phyloP scores from a whole-genome alignment of 2,329 filamentous ascomycete species.

The Fusarium sp. region DNA sequence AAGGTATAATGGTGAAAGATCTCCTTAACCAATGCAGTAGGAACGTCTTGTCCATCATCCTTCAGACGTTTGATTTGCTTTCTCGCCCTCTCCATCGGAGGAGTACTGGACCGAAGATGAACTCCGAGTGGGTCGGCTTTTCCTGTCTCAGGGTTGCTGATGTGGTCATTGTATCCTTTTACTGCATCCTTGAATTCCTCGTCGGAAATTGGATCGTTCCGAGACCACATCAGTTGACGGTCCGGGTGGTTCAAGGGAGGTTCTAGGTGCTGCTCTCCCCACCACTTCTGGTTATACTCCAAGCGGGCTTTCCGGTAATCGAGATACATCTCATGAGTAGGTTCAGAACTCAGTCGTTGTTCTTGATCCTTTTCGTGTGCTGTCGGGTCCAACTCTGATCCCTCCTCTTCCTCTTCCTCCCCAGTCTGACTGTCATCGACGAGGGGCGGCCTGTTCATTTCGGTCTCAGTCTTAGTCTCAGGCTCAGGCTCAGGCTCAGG shows the following conservation, averaged over 20 bases:
- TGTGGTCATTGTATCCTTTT: slow-evolving; percentile 2
- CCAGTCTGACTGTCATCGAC: too few species aligned
- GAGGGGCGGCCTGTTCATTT: too few species aligned
- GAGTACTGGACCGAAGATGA: slow-evolving; percentile 33
- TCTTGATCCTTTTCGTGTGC: too few species aligned
- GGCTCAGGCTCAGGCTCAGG: too few species aligned
- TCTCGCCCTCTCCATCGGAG: slow-evolving; percentile 23
- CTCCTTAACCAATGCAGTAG: slow-evolving; percentile 11
- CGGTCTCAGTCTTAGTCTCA: too few species aligned
- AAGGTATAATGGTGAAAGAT: slow-evolving; percentile 17
- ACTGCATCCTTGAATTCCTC: not conserved
- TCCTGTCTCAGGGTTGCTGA: slow-evolving; percentile 1
- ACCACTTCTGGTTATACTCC: slow-evolving; percentile 15
- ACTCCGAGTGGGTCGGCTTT: slow-evolving; percentile 9
- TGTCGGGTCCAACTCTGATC: too few species aligned
- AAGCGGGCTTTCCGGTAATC: not conserved
- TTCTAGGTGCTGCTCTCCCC: slow-evolving; percentile 10
- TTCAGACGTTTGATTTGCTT: slow-evolving; percentile 22
- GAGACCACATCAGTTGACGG: slow-evolving; percentile 22
- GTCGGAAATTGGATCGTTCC: slow-evolving; percentile 16
- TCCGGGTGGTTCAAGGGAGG: slow-evolving; percentile 16
- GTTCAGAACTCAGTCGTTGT: not conserved
- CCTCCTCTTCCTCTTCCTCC: too few species aligned
- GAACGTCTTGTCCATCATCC: slow-evolving; percentile 10
- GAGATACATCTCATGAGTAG: not conserved